Evolutionary conservation across 2,329 filamentous ascomycete species (phyloP).

Genomic region (Beauveria asiatica): DNA sequence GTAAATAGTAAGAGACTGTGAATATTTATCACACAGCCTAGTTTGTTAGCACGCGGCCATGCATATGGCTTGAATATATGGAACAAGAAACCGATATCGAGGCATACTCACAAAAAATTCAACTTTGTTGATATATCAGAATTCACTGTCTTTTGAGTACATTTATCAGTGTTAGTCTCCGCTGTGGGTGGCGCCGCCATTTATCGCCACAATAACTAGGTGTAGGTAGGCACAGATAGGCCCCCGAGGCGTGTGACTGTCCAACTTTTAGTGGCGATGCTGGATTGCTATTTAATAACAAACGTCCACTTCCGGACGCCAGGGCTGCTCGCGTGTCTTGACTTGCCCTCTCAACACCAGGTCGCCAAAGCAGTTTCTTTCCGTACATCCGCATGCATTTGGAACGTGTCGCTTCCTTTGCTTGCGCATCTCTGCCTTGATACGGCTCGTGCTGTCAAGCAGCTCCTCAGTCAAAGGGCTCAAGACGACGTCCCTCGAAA

Average conservation of each 20-base stretch:
- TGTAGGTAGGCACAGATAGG: neutral
- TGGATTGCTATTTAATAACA: slow-evolving; percentile 9
- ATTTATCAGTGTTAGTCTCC: neutral
- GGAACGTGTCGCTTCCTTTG: neutral
- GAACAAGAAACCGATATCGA: no score
- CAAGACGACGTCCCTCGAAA: neutral
- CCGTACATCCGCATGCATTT: neutral
- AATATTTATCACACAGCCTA: no score
- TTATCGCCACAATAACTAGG: neutral
- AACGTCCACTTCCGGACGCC: slow-evolving; percentile 13
- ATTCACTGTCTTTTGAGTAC: no score
- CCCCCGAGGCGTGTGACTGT: slow-evolving; percentile 3
- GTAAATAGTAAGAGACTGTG: no score
- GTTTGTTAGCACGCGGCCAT: neutral
- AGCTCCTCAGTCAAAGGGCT: neutral
- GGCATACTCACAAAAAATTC: no score
- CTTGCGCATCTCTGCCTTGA: neutral
- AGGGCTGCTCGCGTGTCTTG: slow-evolving; percentile 17
- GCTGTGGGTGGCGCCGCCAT: neutral
- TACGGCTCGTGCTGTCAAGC: neutral
- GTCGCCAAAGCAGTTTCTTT: neutral
- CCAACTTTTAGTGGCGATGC: slow-evolving; percentile 9
- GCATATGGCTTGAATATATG: neutral
- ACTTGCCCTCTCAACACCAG: slow-evolving; percentile 2
- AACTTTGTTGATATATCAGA: no score